These are phyloP conservation scores for Fusarium stilboides DNA, from an alignment of 2,329 filamentous ascomycete genomes.

Conservation along the genomic window DNA sequence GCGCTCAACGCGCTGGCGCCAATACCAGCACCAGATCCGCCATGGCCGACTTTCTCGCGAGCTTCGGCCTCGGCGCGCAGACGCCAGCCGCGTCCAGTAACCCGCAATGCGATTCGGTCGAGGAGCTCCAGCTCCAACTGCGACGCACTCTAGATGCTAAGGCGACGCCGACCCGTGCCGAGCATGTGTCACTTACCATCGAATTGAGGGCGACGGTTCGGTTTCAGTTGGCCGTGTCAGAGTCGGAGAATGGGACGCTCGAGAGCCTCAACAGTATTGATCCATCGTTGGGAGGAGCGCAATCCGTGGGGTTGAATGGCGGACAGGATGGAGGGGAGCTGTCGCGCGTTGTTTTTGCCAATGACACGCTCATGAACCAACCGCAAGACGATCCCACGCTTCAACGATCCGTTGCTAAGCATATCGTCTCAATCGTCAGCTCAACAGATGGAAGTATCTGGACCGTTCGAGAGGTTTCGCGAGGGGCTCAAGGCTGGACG, in stretches of 20 bases:
- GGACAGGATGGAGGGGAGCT: constrained; percentile 41
- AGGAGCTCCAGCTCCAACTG: constrained; percentile 65
- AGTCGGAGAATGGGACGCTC: constrained; percentile 55
- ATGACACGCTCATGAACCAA: constrained; percentile 65
- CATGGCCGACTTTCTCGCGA: constrained; percentile 60
- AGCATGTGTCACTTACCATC: constrained; percentile 64
- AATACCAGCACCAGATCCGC: constrained; percentile 15
- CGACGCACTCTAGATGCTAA: constrained; percentile 59
- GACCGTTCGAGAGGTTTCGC: constrained; percentile 62
- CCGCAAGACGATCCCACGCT: constrained; percentile 63
- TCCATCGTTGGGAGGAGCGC: constrained; percentile 53
- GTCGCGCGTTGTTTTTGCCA: constrained; percentile 59
- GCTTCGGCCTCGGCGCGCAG: constrained; percentile 53
- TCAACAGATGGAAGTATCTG: constrained; percentile 65
- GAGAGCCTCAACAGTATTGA: constrained; percentile 55
- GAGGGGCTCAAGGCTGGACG: constrained; percentile 65
- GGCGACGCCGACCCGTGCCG: constrained; percentile 63
- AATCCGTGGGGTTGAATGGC: constrained; percentile 29
- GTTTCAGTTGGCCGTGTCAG: constrained; percentile 59
- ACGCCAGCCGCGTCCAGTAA: constrained; percentile 41
- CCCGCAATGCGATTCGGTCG: constrained; percentile 53
- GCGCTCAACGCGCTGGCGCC: background rate
- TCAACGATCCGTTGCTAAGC: constrained; percentile 65
- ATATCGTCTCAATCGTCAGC: constrained; percentile 62
- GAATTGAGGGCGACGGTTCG: constrained; percentile 62